Evolutionary conservation across 2,329 filamentous ascomycete genomes (phyloP), one percentile per base, ranked within the genome.

Genomic region (Septoria linicola): DNA sequence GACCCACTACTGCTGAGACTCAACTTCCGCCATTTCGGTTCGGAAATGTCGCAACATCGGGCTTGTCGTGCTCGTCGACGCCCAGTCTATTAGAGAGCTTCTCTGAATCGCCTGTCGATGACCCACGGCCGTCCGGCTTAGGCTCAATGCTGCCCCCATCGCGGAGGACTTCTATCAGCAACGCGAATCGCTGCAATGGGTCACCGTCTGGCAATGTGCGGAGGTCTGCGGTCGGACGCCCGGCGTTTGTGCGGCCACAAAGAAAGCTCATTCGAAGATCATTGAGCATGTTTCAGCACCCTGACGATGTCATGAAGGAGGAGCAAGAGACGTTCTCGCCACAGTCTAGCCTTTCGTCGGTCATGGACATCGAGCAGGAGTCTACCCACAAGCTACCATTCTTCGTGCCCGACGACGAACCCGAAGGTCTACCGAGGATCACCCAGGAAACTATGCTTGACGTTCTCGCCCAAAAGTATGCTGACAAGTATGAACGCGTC

Each of bases 221-320:
- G 58, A 89, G 91, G 59, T 79, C 73, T 51, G 70, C 64, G 75
- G 65, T 67, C 19, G 54, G 86, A 81, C 58, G 58, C 44, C 69
- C 87, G 80, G 50, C 61, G 25, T 66, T 66, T 43, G 81, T 87
- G 59, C 76, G 83, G 63, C 83, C 89, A 55, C 88, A 88, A 37
- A 82, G 91, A 59, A 95, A 95, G 67, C 88, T 93, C 69, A 92
- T 92, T 66, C 85, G 93, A 54, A 84, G 93, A 59, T 95, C 92
- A 19, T 75, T 96, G 66, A 97, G 93, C 79, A 99, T 99, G 93
- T 99, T 95, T 72, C 92, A 97, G 73, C 84, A 87, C 68, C 87
- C 91, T 3, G 87, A 82, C 59, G 93, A 97, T 67, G 79, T 96
- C 49, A 87, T 95, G 75, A 89, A 89, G 72, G 78, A 84, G 49